Base-by-base conservation (phyloP, 2,329 filamentous ascomycete species). In the Fusarium algeriense region DNA sequence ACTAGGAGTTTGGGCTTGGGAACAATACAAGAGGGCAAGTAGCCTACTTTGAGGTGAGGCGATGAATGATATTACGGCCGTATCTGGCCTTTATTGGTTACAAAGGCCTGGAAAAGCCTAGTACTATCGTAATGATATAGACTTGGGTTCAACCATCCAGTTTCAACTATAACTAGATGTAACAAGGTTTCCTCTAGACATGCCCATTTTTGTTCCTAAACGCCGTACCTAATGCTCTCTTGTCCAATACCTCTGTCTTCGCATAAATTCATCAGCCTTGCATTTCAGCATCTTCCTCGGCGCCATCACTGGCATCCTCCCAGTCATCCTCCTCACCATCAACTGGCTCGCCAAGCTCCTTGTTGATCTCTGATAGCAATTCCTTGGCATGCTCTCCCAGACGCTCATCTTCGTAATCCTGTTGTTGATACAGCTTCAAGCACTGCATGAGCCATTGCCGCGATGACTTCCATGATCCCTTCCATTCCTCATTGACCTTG, bases 341-440 rank as follows among this genome's bases (percentile, higher is more conserved):
- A 20, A 84, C 82, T 15, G 86, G 85, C 73, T 88, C 88, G 6
- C 91, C 91, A 6, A 95, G 83, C 75, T 90, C 90, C 64, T 87
- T 85, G 72, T 88, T 89, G 64, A 94, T 88, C 59, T 83, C 85
- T 43, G 84, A 83, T 45, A 94, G 82, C 46, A 97, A 84, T 83
- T 96, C 93, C 64, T 87, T 83, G 1, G 92, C 91, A 78, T 97
- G 93, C 65, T 92, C 90, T 55, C 90, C 90, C 30, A 97, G 83
- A 70, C 92, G 85, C 67, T 94, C 92, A 73, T 97, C 93, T 79
- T 97, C 95, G 79, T 98, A 98, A 56, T 95, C 90, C 75, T 96
- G 87, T 75, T 88, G 78, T 41, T 89, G 84, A 80, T 93, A 98
- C n/a, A 97, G 86, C 78, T 90, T 90, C 70, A 97, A 84, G 77